Conservation (phyloP, 176 grass and related monocot genomes). For the Musa beccarii region DNA sequence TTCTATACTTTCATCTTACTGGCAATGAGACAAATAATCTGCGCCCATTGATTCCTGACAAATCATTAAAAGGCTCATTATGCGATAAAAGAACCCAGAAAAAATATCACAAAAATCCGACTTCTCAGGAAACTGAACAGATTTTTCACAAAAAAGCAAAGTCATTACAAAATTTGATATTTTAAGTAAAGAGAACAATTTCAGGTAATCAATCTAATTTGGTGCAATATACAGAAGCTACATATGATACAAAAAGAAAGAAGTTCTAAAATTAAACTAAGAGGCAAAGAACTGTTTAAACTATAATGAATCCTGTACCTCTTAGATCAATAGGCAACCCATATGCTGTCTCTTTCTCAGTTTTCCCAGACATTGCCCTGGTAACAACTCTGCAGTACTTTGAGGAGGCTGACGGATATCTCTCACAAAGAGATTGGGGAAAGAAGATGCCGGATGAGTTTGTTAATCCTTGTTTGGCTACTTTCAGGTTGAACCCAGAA, state of each 20-base stretch:
- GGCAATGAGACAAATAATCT: too few relatives aligned
- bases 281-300: not conserved
- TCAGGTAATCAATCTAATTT: not conserved
- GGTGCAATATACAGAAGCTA: not conserved
- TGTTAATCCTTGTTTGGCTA: not conserved
- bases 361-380: slow-evolving; percentile 52
- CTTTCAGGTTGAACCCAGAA: slow-evolving; percentile 1
- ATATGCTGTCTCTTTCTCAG: slow-evolving; percentile 21
- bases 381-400: slow-evolving; percentile 23
- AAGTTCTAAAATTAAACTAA: not conserved
- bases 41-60: too few relatives aligned
- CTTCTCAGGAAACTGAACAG: not conserved
- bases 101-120: not conserved
- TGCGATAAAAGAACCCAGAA: not conserved
- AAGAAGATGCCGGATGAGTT: not conserved
- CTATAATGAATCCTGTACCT: slow-evolving; percentile 28
- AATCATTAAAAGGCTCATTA: not conserved
- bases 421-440: not conserved
- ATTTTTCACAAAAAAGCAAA: not conserved
- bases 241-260: not conserved
- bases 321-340: slow-evolving; percentile 80
- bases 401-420: slow-evolving; percentile 8
- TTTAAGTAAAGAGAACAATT: not conserved
- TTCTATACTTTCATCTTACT: too few relatives aligned
- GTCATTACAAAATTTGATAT: not conserved